Evolutionary conservation across 768 basidiomycete genomes (phyloP).

Genomic region (Calocybe gangraenosa): DNA sequence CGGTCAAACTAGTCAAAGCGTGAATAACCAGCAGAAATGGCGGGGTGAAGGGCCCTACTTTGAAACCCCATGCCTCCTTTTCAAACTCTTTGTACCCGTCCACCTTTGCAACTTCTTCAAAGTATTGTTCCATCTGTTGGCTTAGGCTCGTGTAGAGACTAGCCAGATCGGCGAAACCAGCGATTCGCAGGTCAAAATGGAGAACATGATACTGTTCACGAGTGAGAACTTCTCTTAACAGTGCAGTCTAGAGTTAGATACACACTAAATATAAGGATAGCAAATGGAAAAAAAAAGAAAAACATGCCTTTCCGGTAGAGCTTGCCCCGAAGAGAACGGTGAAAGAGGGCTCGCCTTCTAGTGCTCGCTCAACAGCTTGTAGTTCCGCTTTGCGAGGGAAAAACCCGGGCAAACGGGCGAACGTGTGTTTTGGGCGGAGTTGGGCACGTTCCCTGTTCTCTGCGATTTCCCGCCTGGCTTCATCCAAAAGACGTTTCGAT

Average conservation of each 20-base stretch:
- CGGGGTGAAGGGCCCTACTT: conserved; percentile 39
- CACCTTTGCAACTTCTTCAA: conserved; percentile 56
- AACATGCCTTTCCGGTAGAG: conserved; percentile 69
- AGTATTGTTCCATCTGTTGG: conserved; percentile 79
- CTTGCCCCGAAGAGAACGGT: conserved; percentile 79
- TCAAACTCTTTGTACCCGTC: conserved; percentile 70
- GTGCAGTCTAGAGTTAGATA: conserved; percentile 51
- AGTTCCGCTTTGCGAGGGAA: conserved; percentile 66
- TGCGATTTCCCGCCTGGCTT: conserved; percentile 69
- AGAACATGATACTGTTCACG: conserved; percentile 69
- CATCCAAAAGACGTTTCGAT: conserved; percentile 69
- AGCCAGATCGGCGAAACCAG: conserved; percentile 77
- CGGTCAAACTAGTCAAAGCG: conserved; percentile 60
- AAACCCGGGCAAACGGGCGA: conserved; percentile 73
- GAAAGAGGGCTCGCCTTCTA: conserved; percentile 73
- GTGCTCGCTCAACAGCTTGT: conserved; percentile 56
- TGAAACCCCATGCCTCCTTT: conserved; percentile 76
- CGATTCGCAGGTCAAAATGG: conserved; percentile 79
- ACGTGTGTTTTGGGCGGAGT: conserved; percentile 70
- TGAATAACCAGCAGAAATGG: not conserved
- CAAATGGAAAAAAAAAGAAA: not conserved
- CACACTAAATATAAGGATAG: not conserved
- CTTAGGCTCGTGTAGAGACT: conserved; percentile 77
- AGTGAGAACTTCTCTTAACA: conserved; percentile 74
- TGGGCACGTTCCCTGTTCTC: conserved; percentile 66